phyloP scores from a whole-genome alignment of 164 flowering plant genomes.

The Vitis labrusca region DNA sequence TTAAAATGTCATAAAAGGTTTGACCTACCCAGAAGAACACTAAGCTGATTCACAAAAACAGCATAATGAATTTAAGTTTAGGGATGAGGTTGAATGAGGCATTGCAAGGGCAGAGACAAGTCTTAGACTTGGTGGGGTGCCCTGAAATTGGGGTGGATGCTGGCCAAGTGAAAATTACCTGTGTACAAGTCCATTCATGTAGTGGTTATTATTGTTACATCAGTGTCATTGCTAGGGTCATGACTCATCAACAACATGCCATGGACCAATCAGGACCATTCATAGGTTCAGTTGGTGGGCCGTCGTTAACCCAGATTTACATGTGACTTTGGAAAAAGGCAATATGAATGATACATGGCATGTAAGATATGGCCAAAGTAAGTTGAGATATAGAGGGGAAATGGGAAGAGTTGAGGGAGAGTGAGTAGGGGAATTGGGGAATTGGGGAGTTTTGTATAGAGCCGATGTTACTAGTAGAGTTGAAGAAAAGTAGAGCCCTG shows the following conservation, averaged over 20 bases:
- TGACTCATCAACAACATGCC: constrained; percentile 6
- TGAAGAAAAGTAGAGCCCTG: constrained; percentile 36
- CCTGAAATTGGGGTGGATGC: no score
- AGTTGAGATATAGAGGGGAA: not conserved
- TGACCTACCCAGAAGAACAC: no score
- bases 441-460: not conserved
- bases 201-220: not conserved
- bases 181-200: no score
- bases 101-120: no score
- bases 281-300: constrained; percentile 21
- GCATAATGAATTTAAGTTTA: no score
- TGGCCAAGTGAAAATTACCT: no score
- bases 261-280: constrained; percentile 23
- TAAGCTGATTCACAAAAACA: no score
- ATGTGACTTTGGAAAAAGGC: constrained; percentile 31
- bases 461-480: not conserved
- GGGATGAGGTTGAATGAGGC: no score
- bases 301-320: constrained; percentile 12
- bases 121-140: no score
- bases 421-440: not conserved
- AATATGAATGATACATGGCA: constrained; percentile 12
- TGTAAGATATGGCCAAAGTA: no score
- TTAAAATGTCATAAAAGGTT: no score
- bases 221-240: not conserved
- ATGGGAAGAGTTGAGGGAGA: not conserved